These are phyloP conservation scores for Arctium lappa DNA, from an alignment of 129 eudicot species.

Conservation along the genomic window DNA sequence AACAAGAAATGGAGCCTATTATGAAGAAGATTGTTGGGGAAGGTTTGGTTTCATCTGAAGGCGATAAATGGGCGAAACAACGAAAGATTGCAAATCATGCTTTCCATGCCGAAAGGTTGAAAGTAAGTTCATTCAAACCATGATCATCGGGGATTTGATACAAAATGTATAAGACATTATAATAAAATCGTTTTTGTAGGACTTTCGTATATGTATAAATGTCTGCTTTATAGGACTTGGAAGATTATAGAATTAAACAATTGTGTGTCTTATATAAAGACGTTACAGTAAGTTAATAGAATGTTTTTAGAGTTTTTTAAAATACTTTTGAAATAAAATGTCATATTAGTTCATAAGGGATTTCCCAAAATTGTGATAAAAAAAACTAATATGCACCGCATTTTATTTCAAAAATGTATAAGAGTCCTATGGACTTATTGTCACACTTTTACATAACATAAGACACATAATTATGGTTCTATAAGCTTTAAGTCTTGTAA, in stretches of 20 bases:
- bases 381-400: too few species aligned
- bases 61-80: conserved; percentile 41
- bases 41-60: conserved; percentile 24
- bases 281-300: too few species aligned
- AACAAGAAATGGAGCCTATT: conserved; percentile 8
- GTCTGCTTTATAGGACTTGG: too few species aligned
- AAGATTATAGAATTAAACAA: too few species aligned
- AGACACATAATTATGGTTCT: too few species aligned
- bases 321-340: not conserved
- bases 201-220: too few species aligned
- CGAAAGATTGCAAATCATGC: conserved; percentile 42
- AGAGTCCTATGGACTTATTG: not conserved
- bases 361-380: not conserved
- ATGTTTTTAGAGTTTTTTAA: not conserved
- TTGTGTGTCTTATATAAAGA: too few species aligned
- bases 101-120: conserved; percentile 38
- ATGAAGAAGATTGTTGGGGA: conserved; percentile 34
- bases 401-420: too few species aligned
- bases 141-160: not conserved
- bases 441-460: not conserved
- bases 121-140: not conserved
- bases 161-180: too few species aligned
- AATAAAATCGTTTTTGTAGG: not conserved
- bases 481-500: not conserved
- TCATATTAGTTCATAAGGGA: not conserved